phyloP scores from a whole-genome alignment of 2,329 filamentous ascomycete species.

The Sporothrix dimorphospora region DNA sequence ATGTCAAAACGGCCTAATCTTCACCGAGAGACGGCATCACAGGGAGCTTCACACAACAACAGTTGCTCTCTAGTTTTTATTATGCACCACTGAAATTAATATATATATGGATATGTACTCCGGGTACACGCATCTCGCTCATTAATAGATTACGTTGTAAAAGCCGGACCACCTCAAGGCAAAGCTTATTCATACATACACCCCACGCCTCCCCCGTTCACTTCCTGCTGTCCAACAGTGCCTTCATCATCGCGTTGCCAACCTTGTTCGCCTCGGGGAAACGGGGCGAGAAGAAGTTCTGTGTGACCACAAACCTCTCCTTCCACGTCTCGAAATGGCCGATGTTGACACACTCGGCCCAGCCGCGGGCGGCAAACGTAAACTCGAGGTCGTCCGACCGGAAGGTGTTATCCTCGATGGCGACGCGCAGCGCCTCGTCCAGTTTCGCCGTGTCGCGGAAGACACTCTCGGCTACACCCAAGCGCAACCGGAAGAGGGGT shows the following conservation, averaged over 20 bases:
- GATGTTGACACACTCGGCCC: slow-evolving; percentile 90
- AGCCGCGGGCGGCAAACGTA: slow-evolving; percentile 92
- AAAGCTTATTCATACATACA: slow-evolving; percentile 5
- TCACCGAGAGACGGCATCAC: background rate
- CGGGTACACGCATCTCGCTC: background rate
- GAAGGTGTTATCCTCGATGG: slow-evolving; percentile 87
- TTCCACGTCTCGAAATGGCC: slow-evolving; percentile 93
- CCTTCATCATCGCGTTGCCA: slow-evolving; percentile 97
- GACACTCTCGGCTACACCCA: slow-evolving; percentile 95
- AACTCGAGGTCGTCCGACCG: slow-evolving; percentile 96
- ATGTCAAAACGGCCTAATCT: background rate
- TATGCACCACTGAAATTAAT: background rate
- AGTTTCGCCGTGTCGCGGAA: slow-evolving; percentile 83
- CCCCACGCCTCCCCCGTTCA: background rate
- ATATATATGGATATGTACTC: background rate
- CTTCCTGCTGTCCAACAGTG: slow-evolving; percentile 73
- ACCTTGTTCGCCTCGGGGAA: slow-evolving; percentile 86
- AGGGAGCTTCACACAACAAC: background rate
- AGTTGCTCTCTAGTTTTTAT: too few relatives aligned
- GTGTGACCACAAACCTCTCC: slow-evolving; percentile 87
- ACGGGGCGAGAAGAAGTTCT: slow-evolving; percentile 86
- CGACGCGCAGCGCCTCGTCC: slow-evolving; percentile 82
- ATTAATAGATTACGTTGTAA: background rate
- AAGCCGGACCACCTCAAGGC: background rate
- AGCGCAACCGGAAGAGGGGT: slow-evolving; percentile 92